Percentiles rank a stretch among this genome's conserved stretches.
These are phyloP conservation scores for Fusarium newnesense DNA, from an alignment of 2,329 filamentous ascomycete genomes.

Conservation along the genomic window DNA sequence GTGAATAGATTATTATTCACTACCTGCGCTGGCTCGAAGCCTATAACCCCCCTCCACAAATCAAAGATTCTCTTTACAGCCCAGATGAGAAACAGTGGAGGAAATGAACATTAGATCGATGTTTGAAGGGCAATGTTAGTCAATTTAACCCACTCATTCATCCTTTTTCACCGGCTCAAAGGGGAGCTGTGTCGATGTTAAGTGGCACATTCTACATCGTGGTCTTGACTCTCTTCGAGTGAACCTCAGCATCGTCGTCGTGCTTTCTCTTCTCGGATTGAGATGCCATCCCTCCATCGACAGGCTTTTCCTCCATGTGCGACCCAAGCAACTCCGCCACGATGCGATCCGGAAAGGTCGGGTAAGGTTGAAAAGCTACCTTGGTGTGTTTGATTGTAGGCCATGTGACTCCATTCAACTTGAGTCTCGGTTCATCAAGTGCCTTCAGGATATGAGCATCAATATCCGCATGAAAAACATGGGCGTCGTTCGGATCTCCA, in stretches of 20 bases:
- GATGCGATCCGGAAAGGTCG: background rate
- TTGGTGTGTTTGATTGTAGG: background rate
- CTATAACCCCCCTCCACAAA: too few relatives aligned
- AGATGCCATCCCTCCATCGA: too few relatives aligned
- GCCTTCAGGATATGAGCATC: background rate
- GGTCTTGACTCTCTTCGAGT: accelerated
- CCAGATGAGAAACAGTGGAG: too few relatives aligned
- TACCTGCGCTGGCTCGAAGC: too few relatives aligned
- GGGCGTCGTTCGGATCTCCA: background rate
- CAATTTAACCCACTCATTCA: background rate
- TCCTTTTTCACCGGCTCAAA: background rate
- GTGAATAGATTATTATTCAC: too few relatives aligned
- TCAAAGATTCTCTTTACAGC: too few relatives aligned
- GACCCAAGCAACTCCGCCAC: background rate
- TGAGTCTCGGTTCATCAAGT: background rate
- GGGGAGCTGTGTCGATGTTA: background rate
- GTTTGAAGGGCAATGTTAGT: background rate
- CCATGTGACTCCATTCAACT: background rate
- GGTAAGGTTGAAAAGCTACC: background rate
- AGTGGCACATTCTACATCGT: background rate
- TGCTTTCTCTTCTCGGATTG: background rate
- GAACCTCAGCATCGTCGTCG: accelerated
- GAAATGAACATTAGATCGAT: background rate
- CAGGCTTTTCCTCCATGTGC: background rate
- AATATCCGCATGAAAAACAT: background rate